These are phyloP conservation scores for Carnegiea gigantea DNA, from an alignment of 179 eudicot genomes.

Conservation along the genomic window DNA sequence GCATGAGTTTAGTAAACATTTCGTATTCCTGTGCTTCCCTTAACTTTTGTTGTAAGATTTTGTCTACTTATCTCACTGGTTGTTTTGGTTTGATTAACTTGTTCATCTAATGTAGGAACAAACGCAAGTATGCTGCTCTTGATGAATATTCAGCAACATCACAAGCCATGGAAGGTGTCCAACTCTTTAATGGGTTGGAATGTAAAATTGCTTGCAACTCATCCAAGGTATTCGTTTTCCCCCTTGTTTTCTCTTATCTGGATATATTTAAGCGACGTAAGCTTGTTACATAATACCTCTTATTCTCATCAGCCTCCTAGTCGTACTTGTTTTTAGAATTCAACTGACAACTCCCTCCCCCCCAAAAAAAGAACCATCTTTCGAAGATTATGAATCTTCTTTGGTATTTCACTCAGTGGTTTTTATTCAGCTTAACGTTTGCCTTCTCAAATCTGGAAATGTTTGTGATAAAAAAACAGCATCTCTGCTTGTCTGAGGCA, in stretches of 20 bases:
- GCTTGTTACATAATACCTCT: constrained; percentile 1
- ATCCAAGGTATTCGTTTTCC: constrained; percentile 58
- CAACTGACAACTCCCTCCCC: background rate
- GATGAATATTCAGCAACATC: constrained; percentile 63
- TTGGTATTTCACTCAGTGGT: background rate
- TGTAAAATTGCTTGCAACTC: constrained; percentile 86
- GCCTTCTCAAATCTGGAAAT: background rate
- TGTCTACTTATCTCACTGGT: background rate
- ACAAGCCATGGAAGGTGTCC: constrained; percentile 59
- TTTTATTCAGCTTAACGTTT: too few relatives aligned
- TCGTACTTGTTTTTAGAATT: background rate
- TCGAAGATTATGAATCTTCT: background rate
- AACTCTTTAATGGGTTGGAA: constrained; percentile 75
- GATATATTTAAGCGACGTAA: background rate
- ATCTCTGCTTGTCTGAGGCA: too few relatives aligned
- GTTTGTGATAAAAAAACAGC: too few relatives aligned
- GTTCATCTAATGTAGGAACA: constrained; percentile 57
- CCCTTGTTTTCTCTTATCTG: constrained; percentile 1
- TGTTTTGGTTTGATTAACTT: constrained; percentile 12
- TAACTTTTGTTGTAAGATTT: background rate
- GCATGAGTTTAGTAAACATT: too few relatives aligned
- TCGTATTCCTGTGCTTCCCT: background rate
- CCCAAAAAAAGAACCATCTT: background rate
- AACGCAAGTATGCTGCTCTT: constrained; percentile 46
- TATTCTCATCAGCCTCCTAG: background rate